A percentile compares a stretch with the other conserved stretches of the same genome.
These are phyloP conservation scores for Silene latifolia DNA, from an alignment of 148 eudicot species.

Conservation along the genomic window DNA sequence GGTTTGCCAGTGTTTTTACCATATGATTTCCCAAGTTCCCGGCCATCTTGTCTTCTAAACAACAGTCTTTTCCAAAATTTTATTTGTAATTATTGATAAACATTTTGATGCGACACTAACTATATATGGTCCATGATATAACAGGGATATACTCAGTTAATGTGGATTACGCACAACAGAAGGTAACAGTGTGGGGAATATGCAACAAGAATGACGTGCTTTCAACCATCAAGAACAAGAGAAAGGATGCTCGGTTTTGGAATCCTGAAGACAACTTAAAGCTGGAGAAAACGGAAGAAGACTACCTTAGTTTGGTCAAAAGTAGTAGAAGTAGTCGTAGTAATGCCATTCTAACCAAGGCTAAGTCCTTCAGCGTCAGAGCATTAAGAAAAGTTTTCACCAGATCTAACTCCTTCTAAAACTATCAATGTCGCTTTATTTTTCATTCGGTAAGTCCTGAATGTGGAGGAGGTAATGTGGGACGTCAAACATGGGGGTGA, in stretches of 20 bases:
- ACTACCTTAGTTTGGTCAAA: conserved; percentile 15
- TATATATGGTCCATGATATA: not conserved
- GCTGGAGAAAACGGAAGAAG: conserved; percentile 16
- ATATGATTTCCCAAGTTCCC: no score
- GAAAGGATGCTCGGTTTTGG: conserved; percentile 81
- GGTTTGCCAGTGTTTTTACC: no score
- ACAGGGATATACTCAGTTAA: conserved; percentile 86
- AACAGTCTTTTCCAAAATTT: no score
- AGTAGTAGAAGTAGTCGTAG: not conserved
- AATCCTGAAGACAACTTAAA: conserved; percentile 43
- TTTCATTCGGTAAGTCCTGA: not conserved
- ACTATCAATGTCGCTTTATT: not conserved
- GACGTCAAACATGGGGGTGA: not conserved
- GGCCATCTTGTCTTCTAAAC: no score
- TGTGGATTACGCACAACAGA: conserved; percentile 67
- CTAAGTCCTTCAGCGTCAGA: conserved; percentile 55
- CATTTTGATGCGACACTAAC: not conserved
- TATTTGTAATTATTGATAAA: no score
- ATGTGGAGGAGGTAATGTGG: not conserved
- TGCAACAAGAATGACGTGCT: conserved; percentile 87
- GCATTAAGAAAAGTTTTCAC: conserved; percentile 61
- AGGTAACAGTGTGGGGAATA: conserved; percentile 95
- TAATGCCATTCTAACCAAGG: conserved; percentile 38
- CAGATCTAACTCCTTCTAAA: conserved; percentile 57
- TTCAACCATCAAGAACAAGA: conserved; percentile 53